Evolutionary conservation across 2,329 filamentous ascomycete genomes (phyloP).

Genomic region (Coniella vitis): DNA sequence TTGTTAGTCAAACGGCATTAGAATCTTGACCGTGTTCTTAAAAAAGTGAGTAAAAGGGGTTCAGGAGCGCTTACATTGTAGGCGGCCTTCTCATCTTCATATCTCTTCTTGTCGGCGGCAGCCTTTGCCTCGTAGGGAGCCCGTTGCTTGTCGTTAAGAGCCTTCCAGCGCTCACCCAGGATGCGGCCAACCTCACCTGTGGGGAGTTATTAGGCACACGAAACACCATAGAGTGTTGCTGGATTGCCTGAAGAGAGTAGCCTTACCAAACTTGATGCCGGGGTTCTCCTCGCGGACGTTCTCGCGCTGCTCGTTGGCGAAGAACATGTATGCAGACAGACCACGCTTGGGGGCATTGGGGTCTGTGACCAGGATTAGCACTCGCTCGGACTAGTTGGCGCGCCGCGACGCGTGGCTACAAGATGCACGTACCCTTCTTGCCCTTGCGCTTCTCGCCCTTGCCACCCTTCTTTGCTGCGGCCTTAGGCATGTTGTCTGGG

Average conservation of each 20-base stretch:
- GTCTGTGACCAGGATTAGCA: constrained; percentile 45
- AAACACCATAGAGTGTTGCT: too few relatives aligned
- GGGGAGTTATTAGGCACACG: too few relatives aligned
- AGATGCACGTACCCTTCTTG: constrained; percentile 52
- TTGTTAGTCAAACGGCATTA: constrained; percentile 22
- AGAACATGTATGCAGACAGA: constrained; percentile 99
- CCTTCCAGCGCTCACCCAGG: constrained; percentile 98
- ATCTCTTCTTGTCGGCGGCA: constrained; percentile 95
- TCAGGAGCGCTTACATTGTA: constrained; percentile 64
- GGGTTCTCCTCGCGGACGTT: constrained; percentile 98
- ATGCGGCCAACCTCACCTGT: constrained; percentile 97
- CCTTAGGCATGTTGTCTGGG: constrained; percentile 51
- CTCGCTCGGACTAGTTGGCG: not conserved
- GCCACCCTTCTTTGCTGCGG: constrained; percentile 43
- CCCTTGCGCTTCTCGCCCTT: constrained; percentile 46
- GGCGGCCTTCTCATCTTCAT: constrained; percentile 93
- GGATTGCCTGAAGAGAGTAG: too few relatives aligned
- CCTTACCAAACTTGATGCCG: constrained; percentile 86
- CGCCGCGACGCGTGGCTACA: not conserved
- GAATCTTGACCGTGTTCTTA: not conserved
- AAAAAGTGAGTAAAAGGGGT: not conserved
- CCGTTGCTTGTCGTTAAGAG: constrained; percentile 85
- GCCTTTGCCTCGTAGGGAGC: constrained; percentile 95
- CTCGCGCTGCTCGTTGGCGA: constrained; percentile 98
- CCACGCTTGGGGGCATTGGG: constrained; percentile 98